A percentile compares a stretch with the other conserved stretches of the same genome.
Evolutionary conservation across 345 rosid genomes (phyloP).

Genomic region (Clausena lansium): DNA sequence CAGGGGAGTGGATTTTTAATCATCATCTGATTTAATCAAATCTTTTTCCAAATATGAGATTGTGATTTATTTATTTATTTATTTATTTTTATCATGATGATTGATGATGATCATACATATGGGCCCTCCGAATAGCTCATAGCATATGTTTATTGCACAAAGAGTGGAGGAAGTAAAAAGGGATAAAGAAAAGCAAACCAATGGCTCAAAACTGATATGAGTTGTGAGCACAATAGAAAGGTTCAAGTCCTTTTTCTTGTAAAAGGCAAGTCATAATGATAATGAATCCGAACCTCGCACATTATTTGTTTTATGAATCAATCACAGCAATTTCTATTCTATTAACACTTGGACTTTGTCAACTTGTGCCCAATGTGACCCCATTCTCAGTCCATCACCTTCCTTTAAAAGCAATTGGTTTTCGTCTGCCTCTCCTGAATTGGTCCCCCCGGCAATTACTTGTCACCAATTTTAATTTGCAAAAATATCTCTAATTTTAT

Average conservation of each 20-base stretch:
- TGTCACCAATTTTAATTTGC: background rate
- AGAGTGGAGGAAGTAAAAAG: background rate
- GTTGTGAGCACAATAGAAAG: constrained; percentile 17
- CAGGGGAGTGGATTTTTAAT: too few relatives aligned
- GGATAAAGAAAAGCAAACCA: background rate
- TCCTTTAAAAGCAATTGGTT: constrained; percentile 11
- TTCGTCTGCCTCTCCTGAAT: background rate
- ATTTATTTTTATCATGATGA: too few relatives aligned
- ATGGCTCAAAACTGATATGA: background rate
- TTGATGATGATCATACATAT: background rate
- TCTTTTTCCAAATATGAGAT: background rate
- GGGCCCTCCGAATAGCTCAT: background rate
- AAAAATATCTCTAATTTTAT: background rate
- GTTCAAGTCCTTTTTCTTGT: constrained; percentile 22
- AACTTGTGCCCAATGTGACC: background rate
- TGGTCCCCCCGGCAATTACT: constrained; percentile 9
- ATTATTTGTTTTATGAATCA: constrained; percentile 9
- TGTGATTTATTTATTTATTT: background rate
- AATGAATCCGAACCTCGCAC: background rate
- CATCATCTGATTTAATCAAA: background rate
- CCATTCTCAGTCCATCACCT: constrained; percentile 2
- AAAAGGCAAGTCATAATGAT: constrained; percentile 18
- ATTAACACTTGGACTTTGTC: background rate
- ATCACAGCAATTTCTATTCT: background rate
- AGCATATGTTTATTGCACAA: background rate